Conservation (phyloP, 805 yeast genomes). For the Candida piceae region DNA sequence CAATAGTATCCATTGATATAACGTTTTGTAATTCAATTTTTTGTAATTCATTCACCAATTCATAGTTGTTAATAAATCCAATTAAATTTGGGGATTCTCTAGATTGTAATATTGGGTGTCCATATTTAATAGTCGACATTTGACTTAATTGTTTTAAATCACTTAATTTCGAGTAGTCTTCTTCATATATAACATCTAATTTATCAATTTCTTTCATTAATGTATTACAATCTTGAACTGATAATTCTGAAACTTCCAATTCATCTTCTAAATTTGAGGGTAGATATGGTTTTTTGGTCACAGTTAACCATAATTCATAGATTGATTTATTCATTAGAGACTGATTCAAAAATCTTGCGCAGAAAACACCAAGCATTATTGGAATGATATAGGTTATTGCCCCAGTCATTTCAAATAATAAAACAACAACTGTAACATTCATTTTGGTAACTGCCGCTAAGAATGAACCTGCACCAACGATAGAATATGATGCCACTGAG, state of each 20-base stretch:
- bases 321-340: constrained; percentile 53
- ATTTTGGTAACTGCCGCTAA: constrained; percentile 76
- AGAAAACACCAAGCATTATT: constrained; percentile 77
- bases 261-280: constrained; percentile 33
- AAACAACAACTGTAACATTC: constrained; percentile 75
- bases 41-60: constrained; percentile 28
- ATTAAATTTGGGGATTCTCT: constrained; percentile 29
- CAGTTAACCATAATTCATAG: constrained; percentile 54
- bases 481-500: constrained; percentile 84
- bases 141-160: constrained; percentile 23
- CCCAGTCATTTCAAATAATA: constrained; percentile 80
- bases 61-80: constrained; percentile 40
- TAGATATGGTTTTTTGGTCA: constrained; percentile 37
- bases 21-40: constrained; percentile 7
- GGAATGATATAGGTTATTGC: constrained; percentile 82
- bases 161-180: constrained; percentile 22
- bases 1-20: constrained; percentile 13
- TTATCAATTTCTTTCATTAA: constrained; percentile 32
- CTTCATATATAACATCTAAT: constrained; percentile 28
- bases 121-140: constrained; percentile 22
- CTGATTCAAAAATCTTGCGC: constrained; percentile 70
- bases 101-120: constrained; percentile 41
- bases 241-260: constrained; percentile 30
- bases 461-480: constrained; percentile 83
- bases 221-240: constrained; percentile 31